Conservation (phyloP, 1,139 yeast species). For the Saccharomyces hybrid region DNA sequence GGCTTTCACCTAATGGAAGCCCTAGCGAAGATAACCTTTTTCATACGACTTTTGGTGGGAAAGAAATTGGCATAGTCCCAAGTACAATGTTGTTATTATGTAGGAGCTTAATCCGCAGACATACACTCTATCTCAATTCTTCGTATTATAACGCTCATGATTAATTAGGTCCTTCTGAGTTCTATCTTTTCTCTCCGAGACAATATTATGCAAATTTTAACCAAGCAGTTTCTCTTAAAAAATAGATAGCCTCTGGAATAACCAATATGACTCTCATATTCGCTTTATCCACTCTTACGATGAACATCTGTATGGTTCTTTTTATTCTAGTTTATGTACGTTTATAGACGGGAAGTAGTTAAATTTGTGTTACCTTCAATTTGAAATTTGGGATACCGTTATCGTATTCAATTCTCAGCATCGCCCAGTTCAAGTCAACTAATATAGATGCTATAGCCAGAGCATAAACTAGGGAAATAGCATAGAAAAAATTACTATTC, state of each 20-base stretch:
- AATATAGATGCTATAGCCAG: conserved; percentile 61
- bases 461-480: conserved; percentile 79
- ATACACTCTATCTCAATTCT: too few species aligned
- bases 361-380: conserved; percentile 32
- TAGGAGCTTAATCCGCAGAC: too few species aligned
- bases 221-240: too few species aligned
- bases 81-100: too few species aligned
- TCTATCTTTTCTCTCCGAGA: too few species aligned
- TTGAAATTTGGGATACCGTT: conserved; percentile 26
- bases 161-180: too few species aligned
- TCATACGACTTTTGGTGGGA: background rate
- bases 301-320: background rate
- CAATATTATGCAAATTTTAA: too few species aligned
- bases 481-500: conserved; percentile 91
- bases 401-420: conserved; percentile 63
- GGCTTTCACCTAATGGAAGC: background rate
- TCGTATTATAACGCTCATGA: too few species aligned
- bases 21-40: background rate
- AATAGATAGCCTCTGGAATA: background rate
- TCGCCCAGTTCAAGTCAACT: conserved; percentile 79
- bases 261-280: background rate
- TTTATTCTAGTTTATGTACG: background rate
- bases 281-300: background rate
- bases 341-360: conserved; percentile 1
- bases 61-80: too few species aligned